Evolutionary conservation across 2,329 filamentous ascomycete genomes (phyloP), one percentile per base, ranked within the genome.

Genomic region (Acrocalymma vagum): DNA sequence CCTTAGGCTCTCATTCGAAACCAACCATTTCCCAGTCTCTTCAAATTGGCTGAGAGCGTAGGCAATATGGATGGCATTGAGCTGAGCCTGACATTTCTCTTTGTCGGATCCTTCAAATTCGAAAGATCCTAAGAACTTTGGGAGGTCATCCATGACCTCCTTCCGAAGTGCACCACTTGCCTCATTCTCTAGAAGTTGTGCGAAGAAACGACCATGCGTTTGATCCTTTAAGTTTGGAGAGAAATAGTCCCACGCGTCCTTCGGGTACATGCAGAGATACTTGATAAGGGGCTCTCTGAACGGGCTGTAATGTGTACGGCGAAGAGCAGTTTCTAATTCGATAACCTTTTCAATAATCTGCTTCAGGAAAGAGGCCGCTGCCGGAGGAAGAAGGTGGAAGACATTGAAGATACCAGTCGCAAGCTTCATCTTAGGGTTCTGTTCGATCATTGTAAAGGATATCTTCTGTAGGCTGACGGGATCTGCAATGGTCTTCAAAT

Each of bases 321-420:
- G 83, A 25, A 99, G 76, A 51, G 87, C 88, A 37, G 87, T 83
- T 68, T 99, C 94, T 0, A 99, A 78, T 27, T 91, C 87, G 40
- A 99, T 77, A n/a, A 95, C 90, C 35, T 88, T 89, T 53, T 95
- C 88, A 32, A 97, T 90, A 28, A 99, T 81, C 20, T 88, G 84
- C 46, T 92, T 90, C 70, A 97, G 91, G 67, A 99, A 99, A 11
- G 86, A 85, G 45, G 92, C 89, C 2, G 95, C 95, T 8, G 90
- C 90, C 0, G 90, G 81, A 0, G 95, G 94, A 4, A 99, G 78
- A n/a, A 99, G 80, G 65, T 97, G 92, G 69, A 99, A 99, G 41
- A 99, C 93, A 63, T 96, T 94, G 67, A 99, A 87, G 38, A 97
- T 95, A 0, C 93, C 90, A 3, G 91, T 88, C 24, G 97, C 90